These are phyloP conservation scores for Lepiota brunneoincarnata DNA, from an alignment of 768 basidiomycete species.

Conservation along the genomic window DNA sequence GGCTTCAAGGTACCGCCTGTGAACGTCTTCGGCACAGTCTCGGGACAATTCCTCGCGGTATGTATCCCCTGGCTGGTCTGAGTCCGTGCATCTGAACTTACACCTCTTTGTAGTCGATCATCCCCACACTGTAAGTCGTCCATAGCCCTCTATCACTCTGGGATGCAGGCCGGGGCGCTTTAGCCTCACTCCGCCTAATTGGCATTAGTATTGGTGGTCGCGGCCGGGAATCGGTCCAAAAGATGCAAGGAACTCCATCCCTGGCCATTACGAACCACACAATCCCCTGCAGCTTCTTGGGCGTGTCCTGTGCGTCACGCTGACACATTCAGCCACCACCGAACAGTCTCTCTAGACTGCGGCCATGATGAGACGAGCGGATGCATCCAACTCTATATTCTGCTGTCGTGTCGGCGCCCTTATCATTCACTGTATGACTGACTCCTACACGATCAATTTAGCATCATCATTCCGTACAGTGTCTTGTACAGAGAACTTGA, in stretches of 20 bases:
- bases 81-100: neutral
- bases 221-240: no score
- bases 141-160: neutral
- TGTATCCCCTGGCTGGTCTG: constrained; percentile 11
- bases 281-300: no score
- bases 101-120: constrained; percentile 44
- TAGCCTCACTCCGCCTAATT: no score
- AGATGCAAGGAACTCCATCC: no score
- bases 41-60: constrained; percentile 45
- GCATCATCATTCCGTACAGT: constrained; percentile 47
- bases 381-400: neutral
- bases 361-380: no score
- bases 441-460: constrained; percentile 12
- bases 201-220: no score
- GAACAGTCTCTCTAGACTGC: neutral
- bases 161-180: neutral
- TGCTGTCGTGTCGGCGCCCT: neutral
- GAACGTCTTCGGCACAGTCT: constrained; percentile 48
- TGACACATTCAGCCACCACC: neutral
- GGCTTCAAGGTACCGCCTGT: constrained; percentile 57
- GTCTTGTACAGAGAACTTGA: constrained; percentile 51
- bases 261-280: no score
- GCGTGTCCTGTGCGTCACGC: neutral
- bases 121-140: constrained; percentile 46
- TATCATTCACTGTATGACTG: no score